phyloP scores from a whole-genome alignment of 1,139 yeast genomes.

The Candida sp. region DNA sequence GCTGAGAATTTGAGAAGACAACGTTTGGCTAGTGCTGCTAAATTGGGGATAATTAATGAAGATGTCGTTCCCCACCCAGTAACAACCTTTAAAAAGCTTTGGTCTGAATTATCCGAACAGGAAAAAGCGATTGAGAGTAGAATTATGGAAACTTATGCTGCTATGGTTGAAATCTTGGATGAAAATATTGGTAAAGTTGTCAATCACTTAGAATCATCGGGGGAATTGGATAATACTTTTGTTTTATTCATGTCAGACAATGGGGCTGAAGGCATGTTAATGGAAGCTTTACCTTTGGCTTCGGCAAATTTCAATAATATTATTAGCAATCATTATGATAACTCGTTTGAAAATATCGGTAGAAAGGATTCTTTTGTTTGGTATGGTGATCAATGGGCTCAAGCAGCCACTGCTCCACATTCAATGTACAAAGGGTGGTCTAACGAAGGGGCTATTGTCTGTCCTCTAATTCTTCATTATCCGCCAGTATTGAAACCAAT shows the following conservation, averaged over 20 bases:
- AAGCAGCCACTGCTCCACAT: constrained; percentile 60
- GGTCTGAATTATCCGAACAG: constrained; percentile 36
- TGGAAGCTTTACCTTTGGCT: constrained; percentile 50
- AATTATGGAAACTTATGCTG: constrained; percentile 56
- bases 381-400: constrained; percentile 62
- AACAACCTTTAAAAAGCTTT: constrained; percentile 35
- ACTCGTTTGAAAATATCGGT: constrained; percentile 46
- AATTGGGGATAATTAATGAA: constrained; percentile 42
- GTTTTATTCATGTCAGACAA: constrained; percentile 58
- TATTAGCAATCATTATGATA: constrained; percentile 36
- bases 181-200: constrained; percentile 45
- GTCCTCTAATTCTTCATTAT: constrained; percentile 46
- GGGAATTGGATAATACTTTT: constrained; percentile 49
- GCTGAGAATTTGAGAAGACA: constrained; percentile 39
- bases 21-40: constrained; percentile 36
- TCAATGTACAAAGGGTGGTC: constrained; percentile 52
- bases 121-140: constrained; percentile 34
- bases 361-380: constrained; percentile 44
- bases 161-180: constrained; percentile 58
- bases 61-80: constrained; percentile 45
- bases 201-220: constrained; percentile 30
- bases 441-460: constrained; percentile 54
- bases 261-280: constrained; percentile 58
- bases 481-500: constrained; percentile 25
- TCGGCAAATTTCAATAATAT: constrained; percentile 20